Evolutionary conservation across 164 flowering plant genomes (phyloP).

Genomic region (Magnolia officinalis): DNA sequence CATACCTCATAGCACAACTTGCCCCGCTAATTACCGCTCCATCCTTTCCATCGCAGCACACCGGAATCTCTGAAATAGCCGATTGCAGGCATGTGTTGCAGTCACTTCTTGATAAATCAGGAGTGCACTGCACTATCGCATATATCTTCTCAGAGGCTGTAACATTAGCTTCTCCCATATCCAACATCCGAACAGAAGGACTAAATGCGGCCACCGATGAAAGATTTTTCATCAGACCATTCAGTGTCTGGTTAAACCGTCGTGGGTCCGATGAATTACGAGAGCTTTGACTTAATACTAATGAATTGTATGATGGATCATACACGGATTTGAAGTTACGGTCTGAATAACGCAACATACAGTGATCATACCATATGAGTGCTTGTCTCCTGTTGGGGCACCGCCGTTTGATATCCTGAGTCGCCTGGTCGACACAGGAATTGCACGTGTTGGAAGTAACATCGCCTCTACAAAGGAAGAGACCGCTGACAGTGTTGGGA

Average conservation of each 20-base stretch:
- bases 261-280: conserved; percentile 13
- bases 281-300: conserved; percentile 25
- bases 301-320: conserved; percentile 23
- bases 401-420: conserved; percentile 17
- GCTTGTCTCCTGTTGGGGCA: conserved; percentile 37
- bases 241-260: conserved; percentile 22
- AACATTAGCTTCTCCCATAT: conserved; percentile 4
- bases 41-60: conserved; percentile 42
- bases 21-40: conserved; percentile 15
- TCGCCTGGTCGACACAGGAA: conserved; percentile 28
- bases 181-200: conserved; percentile 23
- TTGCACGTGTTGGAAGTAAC: conserved; percentile 23
- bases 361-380: conserved; percentile 41
- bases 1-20: too few species aligned
- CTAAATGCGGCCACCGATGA: conserved; percentile 14
- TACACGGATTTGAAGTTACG: conserved; percentile 33
- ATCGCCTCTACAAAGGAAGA: conserved; percentile 49
- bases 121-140: conserved; percentile 44
- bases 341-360: conserved; percentile 37
- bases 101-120: conserved; percentile 28
- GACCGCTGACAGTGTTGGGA: conserved; percentile 14
- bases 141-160: conserved; percentile 24
- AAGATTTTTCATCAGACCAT: conserved; percentile 22
- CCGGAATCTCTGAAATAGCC: conserved; percentile 32
- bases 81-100: conserved; percentile 47